Evolutionary conservation across 495 filamentous ascomycete species (phyloP).

Genomic region (Xanthoparmelia taractica): DNA sequence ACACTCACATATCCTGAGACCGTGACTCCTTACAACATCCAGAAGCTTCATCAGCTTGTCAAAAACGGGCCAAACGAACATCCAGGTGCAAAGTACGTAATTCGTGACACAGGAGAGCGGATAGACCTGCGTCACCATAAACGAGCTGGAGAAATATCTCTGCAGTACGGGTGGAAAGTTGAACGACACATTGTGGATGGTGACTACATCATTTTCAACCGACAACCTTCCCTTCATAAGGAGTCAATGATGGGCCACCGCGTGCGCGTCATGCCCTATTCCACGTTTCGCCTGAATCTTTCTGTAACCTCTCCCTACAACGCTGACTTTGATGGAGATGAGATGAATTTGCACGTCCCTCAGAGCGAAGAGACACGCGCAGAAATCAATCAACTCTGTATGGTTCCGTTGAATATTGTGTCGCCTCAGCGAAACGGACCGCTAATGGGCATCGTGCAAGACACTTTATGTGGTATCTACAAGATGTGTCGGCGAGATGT

Average conservation of each 20-base stretch:
- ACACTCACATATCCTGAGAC: slow-evolving; percentile 94
- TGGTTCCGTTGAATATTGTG: slow-evolving; percentile 95
- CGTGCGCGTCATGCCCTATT: slow-evolving; percentile 96
- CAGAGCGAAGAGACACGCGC: slow-evolving; percentile 94
- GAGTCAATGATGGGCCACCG: slow-evolving; percentile 99
- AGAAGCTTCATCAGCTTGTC: slow-evolving; percentile 78
- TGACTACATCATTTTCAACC: slow-evolving; percentile 98
- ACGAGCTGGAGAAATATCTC: slow-evolving; percentile 66
- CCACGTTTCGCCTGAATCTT: slow-evolving; percentile 92
- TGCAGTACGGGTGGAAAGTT: slow-evolving; percentile 97
- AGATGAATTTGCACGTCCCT: slow-evolving; percentile 99
- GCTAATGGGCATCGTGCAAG: slow-evolving; percentile 99
- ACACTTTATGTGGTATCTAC: slow-evolving; percentile 92
- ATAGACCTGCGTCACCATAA: slow-evolving; percentile 91
- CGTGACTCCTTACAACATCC: slow-evolving; percentile 96
- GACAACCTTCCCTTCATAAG: slow-evolving; percentile 96
- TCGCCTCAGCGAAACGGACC: slow-evolving; percentile 95
- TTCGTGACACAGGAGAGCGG: slow-evolving; percentile 81
- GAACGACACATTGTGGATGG: slow-evolving; percentile 92
- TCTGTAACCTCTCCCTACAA: slow-evolving; percentile 99
- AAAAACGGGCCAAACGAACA: slow-evolving; percentile 90
- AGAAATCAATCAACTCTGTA: slow-evolving; percentile 84
- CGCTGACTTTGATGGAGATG: slow-evolving; percentile 98
- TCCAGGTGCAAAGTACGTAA: slow-evolving; percentile 91
- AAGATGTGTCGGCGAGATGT: slow-evolving; percentile 90